Percentiles rank a stretch among this genome's conserved stretches.
Evolutionary conservation across 2,329 filamentous ascomycete genomes (phyloP).

Genomic region (Neopestalotiopsis clavispora): DNA sequence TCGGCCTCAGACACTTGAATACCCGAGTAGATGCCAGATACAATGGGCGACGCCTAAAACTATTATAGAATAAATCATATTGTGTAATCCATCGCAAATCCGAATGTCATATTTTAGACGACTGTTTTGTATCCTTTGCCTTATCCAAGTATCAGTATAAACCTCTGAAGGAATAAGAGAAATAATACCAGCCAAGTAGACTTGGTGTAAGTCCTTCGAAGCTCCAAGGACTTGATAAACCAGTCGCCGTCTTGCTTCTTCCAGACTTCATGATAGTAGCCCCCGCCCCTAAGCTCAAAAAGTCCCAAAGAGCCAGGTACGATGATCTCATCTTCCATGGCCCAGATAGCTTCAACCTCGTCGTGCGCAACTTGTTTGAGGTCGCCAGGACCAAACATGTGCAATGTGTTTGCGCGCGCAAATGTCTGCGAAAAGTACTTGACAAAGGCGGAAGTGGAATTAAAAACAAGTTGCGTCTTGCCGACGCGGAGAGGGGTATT

Average conservation of each 20-base stretch:
- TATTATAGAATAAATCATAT: neutral
- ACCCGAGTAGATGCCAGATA: neutral
- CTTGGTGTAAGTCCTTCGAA: neutral
- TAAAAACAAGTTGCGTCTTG: neutral
- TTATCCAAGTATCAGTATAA: neutral
- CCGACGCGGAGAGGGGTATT: neutral
- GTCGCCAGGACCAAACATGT: neutral
- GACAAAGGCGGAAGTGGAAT: neutral
- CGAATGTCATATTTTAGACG: neutral
- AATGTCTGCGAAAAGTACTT: neutral
- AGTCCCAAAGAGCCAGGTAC: neutral
- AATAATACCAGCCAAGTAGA: neutral
- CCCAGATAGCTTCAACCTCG: neutral
- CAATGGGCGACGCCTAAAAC: neutral
- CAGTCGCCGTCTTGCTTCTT: neutral
- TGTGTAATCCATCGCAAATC: neutral
- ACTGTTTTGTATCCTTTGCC: neutral
- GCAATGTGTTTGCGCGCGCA: neutral
- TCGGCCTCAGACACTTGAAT: neutral
- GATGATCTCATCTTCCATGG: neutral
- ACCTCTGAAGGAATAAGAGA: neutral
- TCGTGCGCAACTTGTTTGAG: neutral
- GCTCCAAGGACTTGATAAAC: neutral
- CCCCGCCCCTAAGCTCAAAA: neutral
- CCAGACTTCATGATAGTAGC: constrained; percentile 2